A percentile compares a stretch with the other conserved stretches of the same genome.
Evolutionary conservation across 2,329 filamentous ascomycete genomes (phyloP).

Genomic region (Nigrograna mackinnonii): DNA sequence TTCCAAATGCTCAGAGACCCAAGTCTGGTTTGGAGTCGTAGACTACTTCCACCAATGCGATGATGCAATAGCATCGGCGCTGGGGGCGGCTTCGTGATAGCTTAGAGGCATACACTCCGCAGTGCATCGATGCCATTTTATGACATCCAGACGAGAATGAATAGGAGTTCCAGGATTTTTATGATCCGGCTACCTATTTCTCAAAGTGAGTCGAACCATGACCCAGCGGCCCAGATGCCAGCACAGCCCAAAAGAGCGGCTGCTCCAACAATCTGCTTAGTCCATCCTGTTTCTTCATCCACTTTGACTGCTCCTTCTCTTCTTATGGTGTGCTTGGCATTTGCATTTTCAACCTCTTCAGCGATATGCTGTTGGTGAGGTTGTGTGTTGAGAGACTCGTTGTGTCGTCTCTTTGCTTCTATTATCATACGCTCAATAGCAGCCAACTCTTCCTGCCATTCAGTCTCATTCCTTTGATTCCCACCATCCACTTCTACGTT

Average conservation of each 20-base stretch:
- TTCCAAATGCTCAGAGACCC: no score
- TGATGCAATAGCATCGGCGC: no score
- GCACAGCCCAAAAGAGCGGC: slow-evolving; percentile 43
- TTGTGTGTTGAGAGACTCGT: slow-evolving; percentile 27
- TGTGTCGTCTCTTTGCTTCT: slow-evolving; percentile 50
- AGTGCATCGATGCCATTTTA: no score
- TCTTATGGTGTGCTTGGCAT: slow-evolving; percentile 18
- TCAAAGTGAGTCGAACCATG: slow-evolving; percentile 39
- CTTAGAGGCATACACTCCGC: no score
- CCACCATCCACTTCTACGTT: slow-evolving; percentile 83
- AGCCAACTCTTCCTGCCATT: slow-evolving; percentile 70
- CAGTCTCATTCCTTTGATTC: slow-evolving; percentile 45
- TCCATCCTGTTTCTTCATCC: slow-evolving; percentile 39
- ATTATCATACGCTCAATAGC: slow-evolving; percentile 68
- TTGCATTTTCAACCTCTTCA: slow-evolving; percentile 20
- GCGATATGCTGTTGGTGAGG: slow-evolving; percentile 25
- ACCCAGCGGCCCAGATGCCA: slow-evolving; percentile 44
- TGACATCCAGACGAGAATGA: no score
- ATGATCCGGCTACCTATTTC: no score
- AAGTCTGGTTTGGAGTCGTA: no score
- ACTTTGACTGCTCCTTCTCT: slow-evolving; percentile 39
- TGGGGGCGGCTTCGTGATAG: no score
- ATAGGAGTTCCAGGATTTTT: no score
- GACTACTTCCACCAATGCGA: no score
- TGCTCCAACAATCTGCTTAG: slow-evolving; percentile 44